Percentiles rank a stretch among this genome's conserved stretches.
phyloP scores from a whole-genome alignment of 1,284 basidiomycete species.

The Cerioporus squamosus region DNA sequence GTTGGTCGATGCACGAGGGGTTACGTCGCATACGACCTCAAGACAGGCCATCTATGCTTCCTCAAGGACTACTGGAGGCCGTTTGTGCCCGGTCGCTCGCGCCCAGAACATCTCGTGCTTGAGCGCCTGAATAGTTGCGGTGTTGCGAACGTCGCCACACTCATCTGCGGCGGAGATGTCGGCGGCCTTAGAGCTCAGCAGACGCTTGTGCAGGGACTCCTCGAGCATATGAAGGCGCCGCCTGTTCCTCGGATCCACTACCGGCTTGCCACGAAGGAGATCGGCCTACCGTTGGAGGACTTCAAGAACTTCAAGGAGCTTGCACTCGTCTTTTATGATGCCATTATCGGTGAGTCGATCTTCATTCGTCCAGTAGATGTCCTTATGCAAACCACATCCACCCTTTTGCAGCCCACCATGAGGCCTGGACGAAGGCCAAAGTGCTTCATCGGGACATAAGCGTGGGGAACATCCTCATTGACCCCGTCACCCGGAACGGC shows the following conservation, averaged over 20 bases:
- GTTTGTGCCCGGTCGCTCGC: background rate
- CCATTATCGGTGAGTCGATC: background rate
- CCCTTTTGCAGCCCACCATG: background rate
- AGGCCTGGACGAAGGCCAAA: background rate
- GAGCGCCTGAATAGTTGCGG: background rate
- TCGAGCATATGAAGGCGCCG: background rate
- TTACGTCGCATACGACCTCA: slow-evolving; percentile 7
- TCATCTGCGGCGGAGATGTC: slow-evolving; percentile 16
- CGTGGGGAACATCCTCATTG: slow-evolving; percentile 12
- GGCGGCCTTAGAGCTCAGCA: background rate
- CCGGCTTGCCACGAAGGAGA: background rate
- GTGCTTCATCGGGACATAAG: slow-evolving; percentile 13
- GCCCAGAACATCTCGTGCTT: slow-evolving; percentile 10
- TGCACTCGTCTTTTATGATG: background rate
- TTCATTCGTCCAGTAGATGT: no score
- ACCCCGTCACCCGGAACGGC: background rate
- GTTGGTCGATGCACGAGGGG: slow-evolving; percentile 10
- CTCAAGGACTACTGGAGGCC: slow-evolving; percentile 15
- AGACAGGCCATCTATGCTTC: background rate
- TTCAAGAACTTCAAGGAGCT: slow-evolving; percentile 1
- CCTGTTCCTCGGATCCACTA: slow-evolving; percentile 1
- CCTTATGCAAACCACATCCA: background rate
- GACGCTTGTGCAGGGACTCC: background rate
- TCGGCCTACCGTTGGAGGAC: background rate
- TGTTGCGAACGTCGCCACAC: background rate